Evolutionary conservation across 495 filamentous ascomycete genomes (phyloP), one percentile per base, ranked within the genome.

Genomic region (Mytilinidion resinicola): DNA sequence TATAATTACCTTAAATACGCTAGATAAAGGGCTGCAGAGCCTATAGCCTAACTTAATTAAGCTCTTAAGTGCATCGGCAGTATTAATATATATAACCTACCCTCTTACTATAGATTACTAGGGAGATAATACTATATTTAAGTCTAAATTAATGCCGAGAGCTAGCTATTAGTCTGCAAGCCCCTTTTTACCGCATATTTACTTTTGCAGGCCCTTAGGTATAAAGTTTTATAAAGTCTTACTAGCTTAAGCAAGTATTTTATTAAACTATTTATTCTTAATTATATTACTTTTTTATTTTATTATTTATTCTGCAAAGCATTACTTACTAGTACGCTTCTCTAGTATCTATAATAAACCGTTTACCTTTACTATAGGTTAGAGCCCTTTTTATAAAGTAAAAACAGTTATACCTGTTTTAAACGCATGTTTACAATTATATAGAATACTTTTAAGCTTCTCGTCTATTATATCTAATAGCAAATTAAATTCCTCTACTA

Each of bases 401-500:
- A 21, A 20, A 9, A 20, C 30, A 20, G 30, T 48, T n/a, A n/a
- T n/a, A n/a, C n/a, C n/a, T n/a, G n/a, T n/a, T n/a, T n/a, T n/a
- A n/a, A n/a, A n/a, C n/a, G n/a, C n/a, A n/a, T n/a, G n/a, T n/a
- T n/a, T n/a, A n/a, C n/a, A 48, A 15, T 4, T 48, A 48, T 48
- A 20, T 2, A 20, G 2, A 48, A 21, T 48, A 48, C 19, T 4
- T 48, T 15, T 48, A 10, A 20, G 19, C 30, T 20, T 10, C 30
- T 48, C 44, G 44, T 61, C 62, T 74, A 19, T 57, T 59, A 33
- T 65, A 75, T 44, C 57, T 76, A 30, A 66, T 68, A 46, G 52
- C 56, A 17, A 53, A 56, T 19, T 55, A 42, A 30, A 60, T 77
- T 19, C 71, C 72, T 58, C 62, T 39, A 8, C 14, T 9, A 14